Conservation (phyloP, 176 grass and related monocot genomes). For the Cenchrus americanus region DNA sequence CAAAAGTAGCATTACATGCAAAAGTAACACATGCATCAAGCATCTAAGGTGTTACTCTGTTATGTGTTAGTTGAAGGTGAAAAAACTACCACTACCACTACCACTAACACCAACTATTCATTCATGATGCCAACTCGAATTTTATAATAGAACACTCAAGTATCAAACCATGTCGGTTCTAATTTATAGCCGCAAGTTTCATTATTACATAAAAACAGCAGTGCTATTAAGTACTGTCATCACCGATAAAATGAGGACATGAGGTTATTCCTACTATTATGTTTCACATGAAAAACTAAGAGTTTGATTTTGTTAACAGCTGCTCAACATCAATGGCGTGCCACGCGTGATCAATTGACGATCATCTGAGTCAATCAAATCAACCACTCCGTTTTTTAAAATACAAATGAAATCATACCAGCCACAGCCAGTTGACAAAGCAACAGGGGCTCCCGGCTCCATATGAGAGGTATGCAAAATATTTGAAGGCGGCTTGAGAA, state of each 20-base stretch:
- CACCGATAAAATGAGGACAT: neutral
- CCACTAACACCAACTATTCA: no score
- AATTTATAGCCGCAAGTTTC: neutral
- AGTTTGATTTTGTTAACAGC: neutral
- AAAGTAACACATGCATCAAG: no score
- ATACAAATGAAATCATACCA: neutral
- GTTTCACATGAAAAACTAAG: neutral
- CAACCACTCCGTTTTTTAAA: neutral
- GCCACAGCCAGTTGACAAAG: neutral
- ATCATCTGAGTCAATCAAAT: constrained; percentile 11
- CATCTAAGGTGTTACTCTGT: no score
- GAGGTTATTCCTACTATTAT: neutral
- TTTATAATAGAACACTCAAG: neutral
- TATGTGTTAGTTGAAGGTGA: no score
- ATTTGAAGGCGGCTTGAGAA: neutral
- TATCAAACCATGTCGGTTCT: neutral
- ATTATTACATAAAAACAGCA: neutral
- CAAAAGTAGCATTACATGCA: no score
- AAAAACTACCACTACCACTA: no score
- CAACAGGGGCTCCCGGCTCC: neutral
- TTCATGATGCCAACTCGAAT: neutral
- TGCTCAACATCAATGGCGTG: neutral
- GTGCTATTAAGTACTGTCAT: neutral
- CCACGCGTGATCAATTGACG: neutral
- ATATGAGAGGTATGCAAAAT: neutral